Evolutionary conservation across 495 filamentous ascomycete genomes (phyloP).

Genomic region (Podospora appendiculata): DNA sequence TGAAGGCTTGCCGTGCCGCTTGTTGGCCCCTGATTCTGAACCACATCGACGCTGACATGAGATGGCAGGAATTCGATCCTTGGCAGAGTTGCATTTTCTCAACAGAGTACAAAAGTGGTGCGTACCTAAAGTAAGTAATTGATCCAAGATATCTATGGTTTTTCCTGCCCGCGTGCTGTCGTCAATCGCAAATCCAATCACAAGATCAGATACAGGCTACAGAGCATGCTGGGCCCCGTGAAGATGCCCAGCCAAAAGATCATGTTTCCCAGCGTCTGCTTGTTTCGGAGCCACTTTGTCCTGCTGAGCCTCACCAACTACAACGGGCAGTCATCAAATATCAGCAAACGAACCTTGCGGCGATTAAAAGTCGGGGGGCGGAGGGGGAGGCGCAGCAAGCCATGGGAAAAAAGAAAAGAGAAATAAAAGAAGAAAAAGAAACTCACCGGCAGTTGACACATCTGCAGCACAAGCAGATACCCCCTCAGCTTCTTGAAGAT

Average conservation of each 20-base stretch:
- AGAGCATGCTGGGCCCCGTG: slow-evolving; percentile 62
- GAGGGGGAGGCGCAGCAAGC: background rate
- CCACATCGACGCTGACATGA: too few species aligned
- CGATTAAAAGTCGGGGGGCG: too few species aligned
- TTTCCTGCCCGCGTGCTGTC: too few species aligned
- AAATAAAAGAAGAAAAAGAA: background rate
- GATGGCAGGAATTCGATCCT: too few species aligned
- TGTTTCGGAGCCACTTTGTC: slow-evolving; percentile 51
- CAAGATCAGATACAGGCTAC: slow-evolving; percentile 62
- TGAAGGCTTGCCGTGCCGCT: too few species aligned
- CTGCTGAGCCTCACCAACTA: slow-evolving; percentile 53
- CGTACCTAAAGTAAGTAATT: too few species aligned
- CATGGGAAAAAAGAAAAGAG: background rate
- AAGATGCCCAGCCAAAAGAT: slow-evolving; percentile 71
- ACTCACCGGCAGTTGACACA: slow-evolving; percentile 55
- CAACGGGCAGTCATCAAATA: background rate
- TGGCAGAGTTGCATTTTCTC: too few species aligned
- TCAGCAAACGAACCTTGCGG: background rate
- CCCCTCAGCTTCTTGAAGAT: slow-evolving; percentile 71
- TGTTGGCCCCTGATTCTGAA: too few species aligned
- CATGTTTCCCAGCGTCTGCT: slow-evolving; percentile 57
- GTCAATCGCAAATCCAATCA: slow-evolving; percentile 15
- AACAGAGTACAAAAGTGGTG: too few species aligned
- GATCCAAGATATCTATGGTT: too few species aligned
- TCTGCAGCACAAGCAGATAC: slow-evolving; percentile 61